Percentiles rank a stretch among this genome's conserved stretches.
Conservation (phyloP, 2,329 filamentous ascomycete genomes). For the Ascosphaera aggregata region DNA sequence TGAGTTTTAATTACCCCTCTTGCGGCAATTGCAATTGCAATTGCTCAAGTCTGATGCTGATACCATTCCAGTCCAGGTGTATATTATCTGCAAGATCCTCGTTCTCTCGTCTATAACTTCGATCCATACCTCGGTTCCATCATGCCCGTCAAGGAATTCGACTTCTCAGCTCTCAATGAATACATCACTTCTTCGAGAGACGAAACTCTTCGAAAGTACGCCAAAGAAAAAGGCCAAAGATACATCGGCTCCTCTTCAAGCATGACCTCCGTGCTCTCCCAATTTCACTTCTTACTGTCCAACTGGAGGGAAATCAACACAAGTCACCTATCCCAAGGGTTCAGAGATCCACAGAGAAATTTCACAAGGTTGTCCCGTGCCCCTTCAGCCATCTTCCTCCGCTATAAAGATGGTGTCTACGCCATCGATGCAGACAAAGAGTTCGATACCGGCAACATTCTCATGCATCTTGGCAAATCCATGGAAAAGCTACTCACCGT, state of each 20-base stretch:
- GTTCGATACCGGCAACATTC: constrained; percentile 59
- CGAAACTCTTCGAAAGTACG: constrained; percentile 41
- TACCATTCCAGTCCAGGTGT: constrained; percentile 40
- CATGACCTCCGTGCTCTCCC: constrained; percentile 68
- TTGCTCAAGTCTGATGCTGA: not conserved
- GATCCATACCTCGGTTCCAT: constrained; percentile 83
- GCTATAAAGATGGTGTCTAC: constrained; percentile 64
- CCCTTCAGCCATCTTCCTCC: constrained; percentile 60
- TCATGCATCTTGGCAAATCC: constrained; percentile 82
- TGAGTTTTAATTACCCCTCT: constrained; percentile 11
- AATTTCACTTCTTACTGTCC: constrained; percentile 85
- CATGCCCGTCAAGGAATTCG: constrained; percentile 83
- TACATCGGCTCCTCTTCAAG: constrained; percentile 93
- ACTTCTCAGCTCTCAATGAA: constrained; percentile 63
- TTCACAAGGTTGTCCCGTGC: constrained; percentile 52
- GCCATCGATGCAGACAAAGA: constrained; percentile 94
- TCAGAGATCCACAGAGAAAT: constrained; percentile 33
- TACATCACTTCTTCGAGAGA: constrained; percentile 91
- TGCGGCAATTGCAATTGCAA: constrained; percentile 1
- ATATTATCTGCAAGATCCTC: constrained; percentile 72
- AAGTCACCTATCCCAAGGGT: constrained; percentile 40
- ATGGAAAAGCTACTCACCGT: constrained; percentile 90
- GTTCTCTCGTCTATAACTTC: constrained; percentile 83
- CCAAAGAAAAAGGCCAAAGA: constrained; percentile 42
- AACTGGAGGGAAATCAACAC: constrained; percentile 53